Conservation (phyloP, 1,139 yeast genomes). For the Pichia sp. region DNA sequence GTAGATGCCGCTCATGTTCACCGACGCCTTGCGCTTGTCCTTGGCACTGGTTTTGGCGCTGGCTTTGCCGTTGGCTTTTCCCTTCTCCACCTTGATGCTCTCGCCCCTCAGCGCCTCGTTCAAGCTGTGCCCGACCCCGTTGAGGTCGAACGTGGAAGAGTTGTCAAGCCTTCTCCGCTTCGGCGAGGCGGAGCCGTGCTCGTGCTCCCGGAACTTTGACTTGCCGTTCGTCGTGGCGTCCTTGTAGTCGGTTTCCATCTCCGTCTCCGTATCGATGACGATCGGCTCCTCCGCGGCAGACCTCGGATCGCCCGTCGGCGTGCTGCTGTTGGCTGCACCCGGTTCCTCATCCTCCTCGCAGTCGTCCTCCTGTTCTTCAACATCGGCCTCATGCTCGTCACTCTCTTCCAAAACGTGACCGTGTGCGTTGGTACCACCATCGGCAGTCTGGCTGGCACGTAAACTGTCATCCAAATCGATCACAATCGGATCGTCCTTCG, state of each 20-base stretch:
- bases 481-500: conserved; percentile 27
- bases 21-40: conserved; percentile 7
- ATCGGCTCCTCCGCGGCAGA: not conserved
- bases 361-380: not conserved
- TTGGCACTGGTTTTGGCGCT: not conserved
- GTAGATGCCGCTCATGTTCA: not conserved
- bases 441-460: not conserved
- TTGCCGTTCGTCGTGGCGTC: not conserved
- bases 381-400: not conserved
- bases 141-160: not conserved
- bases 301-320: too few species aligned
- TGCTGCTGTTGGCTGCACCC: not conserved
- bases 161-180: conserved; percentile 5
- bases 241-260: not conserved
- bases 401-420: not conserved
- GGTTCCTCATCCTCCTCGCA: not conserved
- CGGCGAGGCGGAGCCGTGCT: not conserved
- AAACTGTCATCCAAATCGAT: conserved; percentile 12
- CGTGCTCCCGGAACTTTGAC: not conserved
- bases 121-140: not conserved
- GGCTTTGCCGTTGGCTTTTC: not conserved
- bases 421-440: not conserved
- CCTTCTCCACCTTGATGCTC: not conserved
- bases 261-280: conserved; percentile 4
- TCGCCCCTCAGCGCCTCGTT: not conserved